phyloP scores from a whole-genome alignment of 2,329 filamentous ascomycete species.

The Sclerotiophoma versabilis region DNA sequence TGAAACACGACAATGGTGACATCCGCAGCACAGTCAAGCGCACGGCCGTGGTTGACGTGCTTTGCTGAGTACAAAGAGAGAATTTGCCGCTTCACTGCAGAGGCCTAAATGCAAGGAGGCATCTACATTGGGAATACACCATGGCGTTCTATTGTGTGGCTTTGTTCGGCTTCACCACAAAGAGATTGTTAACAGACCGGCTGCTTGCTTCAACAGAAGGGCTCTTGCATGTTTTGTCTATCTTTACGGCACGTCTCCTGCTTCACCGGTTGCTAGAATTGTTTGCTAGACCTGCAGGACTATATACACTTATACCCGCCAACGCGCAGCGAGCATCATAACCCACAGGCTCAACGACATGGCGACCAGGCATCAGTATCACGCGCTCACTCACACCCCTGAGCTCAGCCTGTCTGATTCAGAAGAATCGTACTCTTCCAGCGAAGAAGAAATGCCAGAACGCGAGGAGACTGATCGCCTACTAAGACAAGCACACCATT shows the following conservation, averaged over 20 bases:
- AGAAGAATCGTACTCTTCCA: constrained; percentile 10
- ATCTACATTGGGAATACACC: constrained; percentile 28
- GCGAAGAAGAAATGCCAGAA: constrained; percentile 11
- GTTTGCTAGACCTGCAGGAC: constrained; percentile 9
- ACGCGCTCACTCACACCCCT: neutral
- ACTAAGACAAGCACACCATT: constrained; percentile 38
- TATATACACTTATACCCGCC: constrained; percentile 1
- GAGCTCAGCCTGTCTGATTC: constrained; percentile 14
- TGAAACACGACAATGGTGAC: constrained; percentile 15
- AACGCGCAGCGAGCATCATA: neutral
- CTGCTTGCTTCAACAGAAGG: constrained; percentile 2
- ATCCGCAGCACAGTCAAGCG: constrained; percentile 4
- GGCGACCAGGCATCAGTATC: constrained; percentile 3
- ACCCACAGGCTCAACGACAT: neutral
- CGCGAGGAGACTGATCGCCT: constrained; percentile 28
- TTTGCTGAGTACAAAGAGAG: constrained; percentile 29
- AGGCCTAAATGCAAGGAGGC: constrained; percentile 19
- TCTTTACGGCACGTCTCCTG: neutral
- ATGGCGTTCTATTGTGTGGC: constrained; percentile 24
- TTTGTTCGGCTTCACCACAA: constrained; percentile 34
- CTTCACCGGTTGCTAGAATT: constrained; percentile 1
- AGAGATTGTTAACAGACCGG: constrained; percentile 10
- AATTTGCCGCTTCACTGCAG: constrained; percentile 9
- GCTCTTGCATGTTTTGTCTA: neutral
- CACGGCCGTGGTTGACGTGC: constrained; percentile 6